Base-by-base conservation (phyloP, 2,329 filamentous ascomycete species). In the Colletotrichum sp. region DNA sequence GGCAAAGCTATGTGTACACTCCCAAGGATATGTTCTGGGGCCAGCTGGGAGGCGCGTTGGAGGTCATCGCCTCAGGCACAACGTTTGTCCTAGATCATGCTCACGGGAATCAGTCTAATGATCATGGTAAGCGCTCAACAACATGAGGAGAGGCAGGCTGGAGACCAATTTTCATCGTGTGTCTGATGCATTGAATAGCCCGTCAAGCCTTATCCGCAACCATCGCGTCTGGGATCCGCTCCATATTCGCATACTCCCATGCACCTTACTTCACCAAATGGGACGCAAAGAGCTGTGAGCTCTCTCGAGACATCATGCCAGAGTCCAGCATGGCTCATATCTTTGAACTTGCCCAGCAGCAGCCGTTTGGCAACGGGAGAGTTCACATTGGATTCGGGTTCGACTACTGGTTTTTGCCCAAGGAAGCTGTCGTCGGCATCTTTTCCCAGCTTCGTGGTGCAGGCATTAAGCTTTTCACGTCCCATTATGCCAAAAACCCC, bases 1-100 rank as follows among this genome's bases (percentile, higher is more conserved):
- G 62, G 65, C 62, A 74, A 63, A 34, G 63, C 65, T 16, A 39
- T 21, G 36, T 59, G 18, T 60, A 49, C 32, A 32, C 49, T 28
- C 65, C 77, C 2, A 81, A 86, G 7, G 89, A 90, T 72, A 79
- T 88, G 10, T 89, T 87, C 80, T 87, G 87, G 83, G 87, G 86
- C 18, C 79, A 86, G 75, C 78, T 87, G 6, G 84, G 81, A n/a
- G 87, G 86, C 6, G 81, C 80, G 16, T 78, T 87, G 18, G 86
- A 88, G 77, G 79, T 80, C 13, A 78, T 88, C 18, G 84, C 87
- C 52, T 24, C 21, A 26, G 52, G 52, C 21, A 57, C 52, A 13
- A 57, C 52, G 15, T 57, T 57, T 57, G 52, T 57, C 7, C 52
- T 57, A 57, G 52, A 57, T 26, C 52, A 57, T 28, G 52, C 52